Evolutionary conservation across 495 filamentous ascomycete species (phyloP).

Genomic region (Neurospora sp.): DNA sequence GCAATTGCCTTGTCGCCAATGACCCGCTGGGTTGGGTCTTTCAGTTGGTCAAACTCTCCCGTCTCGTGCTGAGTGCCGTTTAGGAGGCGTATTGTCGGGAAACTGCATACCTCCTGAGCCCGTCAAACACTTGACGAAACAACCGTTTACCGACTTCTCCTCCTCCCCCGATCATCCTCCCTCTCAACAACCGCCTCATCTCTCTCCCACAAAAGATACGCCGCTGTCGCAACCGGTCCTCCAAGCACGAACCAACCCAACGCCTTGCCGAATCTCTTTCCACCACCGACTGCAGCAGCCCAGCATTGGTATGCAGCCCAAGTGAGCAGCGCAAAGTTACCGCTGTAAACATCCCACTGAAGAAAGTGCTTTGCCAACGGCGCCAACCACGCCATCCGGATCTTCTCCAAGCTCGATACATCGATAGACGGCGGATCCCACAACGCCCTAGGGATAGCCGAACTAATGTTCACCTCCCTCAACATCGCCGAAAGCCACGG

Average conservation of each 20-base stretch:
- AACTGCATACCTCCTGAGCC: neutral
- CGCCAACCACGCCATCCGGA: conserved; percentile 30
- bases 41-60: neutral
- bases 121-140: neutral
- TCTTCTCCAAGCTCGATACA: conserved; percentile 13
- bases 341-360: conserved; percentile 50
- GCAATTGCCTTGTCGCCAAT: neutral
- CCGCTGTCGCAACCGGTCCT: conserved; percentile 41
- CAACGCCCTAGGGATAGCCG: conserved; percentile 19
- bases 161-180: neutral
- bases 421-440: conserved; percentile 14
- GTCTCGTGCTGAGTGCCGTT: neutral
- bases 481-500: conserved; percentile 18
- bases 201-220: conserved; percentile 47
- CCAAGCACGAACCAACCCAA: conserved; percentile 31
- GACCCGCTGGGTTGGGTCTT: neutral
- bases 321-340: conserved; percentile 37
- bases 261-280: conserved; percentile 29
- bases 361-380: conserved; percentile 43
- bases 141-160: neutral
- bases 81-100: neutral
- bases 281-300: conserved; percentile 22
- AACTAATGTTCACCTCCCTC: conserved; percentile 31
- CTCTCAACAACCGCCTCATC: conserved; percentile 27
- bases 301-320: conserved; percentile 45